Evolutionary conservation across 148 eudicot species (phyloP).

Genomic region (Salicornia ramosissima): DNA sequence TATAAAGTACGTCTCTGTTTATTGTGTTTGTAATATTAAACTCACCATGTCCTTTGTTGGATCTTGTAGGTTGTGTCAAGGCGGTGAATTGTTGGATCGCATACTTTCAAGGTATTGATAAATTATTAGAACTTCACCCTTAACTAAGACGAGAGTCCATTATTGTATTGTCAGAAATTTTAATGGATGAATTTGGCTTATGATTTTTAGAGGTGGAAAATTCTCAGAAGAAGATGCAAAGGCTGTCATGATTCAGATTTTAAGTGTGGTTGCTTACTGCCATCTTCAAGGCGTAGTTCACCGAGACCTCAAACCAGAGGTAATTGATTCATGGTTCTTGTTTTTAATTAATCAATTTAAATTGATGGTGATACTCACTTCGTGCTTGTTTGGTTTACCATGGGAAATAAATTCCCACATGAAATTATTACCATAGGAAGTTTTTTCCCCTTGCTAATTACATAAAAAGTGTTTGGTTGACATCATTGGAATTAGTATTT

Average conservation of each 20-base stretch:
- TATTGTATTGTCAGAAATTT: neutral
- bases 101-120: slow-evolving; percentile 65
- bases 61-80: slow-evolving; percentile 73
- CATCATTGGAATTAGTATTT: too few relatives aligned
- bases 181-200: slow-evolving; percentile 12
- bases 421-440: too few relatives aligned
- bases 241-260: slow-evolving; percentile 78
- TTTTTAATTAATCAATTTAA: neutral
- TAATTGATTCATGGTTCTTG: slow-evolving; percentile 20
- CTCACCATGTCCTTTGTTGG: slow-evolving; percentile 9
- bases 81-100: slow-evolving; percentile 86
- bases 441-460: too few relatives aligned
- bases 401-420: too few relatives aligned
- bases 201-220: slow-evolving; percentile 74
- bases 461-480: too few relatives aligned
- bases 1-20: neutral
- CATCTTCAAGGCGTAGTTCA: slow-evolving; percentile 98
- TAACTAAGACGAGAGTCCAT: neutral
- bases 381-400: too few relatives aligned
- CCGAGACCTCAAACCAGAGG: slow-evolving; percentile 98
- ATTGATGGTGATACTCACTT: too few relatives aligned
- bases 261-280: slow-evolving; percentile 80
- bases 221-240: slow-evolving; percentile 94
- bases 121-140: neutral
- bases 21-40: neutral